Evolutionary conservation across 495 filamentous ascomycete species (phyloP), one percentile per base, ranked within the genome.

Genomic region (Annulohypoxylon maeteangense): DNA sequence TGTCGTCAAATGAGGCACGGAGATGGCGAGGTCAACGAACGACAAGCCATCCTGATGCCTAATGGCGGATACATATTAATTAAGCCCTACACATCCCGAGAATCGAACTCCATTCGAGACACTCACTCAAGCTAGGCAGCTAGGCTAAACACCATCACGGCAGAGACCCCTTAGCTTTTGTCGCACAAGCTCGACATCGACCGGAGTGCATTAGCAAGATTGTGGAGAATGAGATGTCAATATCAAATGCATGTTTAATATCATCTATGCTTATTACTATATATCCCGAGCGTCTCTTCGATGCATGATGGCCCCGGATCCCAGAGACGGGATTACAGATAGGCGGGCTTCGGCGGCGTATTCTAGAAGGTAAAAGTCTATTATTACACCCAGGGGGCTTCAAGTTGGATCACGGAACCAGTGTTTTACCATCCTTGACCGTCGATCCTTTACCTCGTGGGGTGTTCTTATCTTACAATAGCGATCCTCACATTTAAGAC

Each of bases 381-480:
- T 62, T 27, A 22, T 50, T 59, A 40, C 20, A 25, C 18, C 36
- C 60, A 54, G 62, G 70, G 65, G 70, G 36, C 47, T 71, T 54
- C 63, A 40, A 29, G 59, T 55, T 50, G 27, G 65, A 68, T 65
- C 64, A 63, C 57, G 64, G 70, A 68, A 65, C 55, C 47, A 23
- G 44, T 55, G 65, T 73, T 73, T 73, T 73, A 69, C 20, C 57
- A 73, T 62, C 70, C 70, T 62, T 69, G 70, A 58, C 14, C 22
- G 70, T 45, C 62, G 65, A 73, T 66, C 62, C 40, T 36, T 56
- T 65, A 10, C 60, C 60, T 58, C 34, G 58, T 47, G 44, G 45
- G 70, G 40, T 55, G 32, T 10, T 54, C n/a, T 57, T 56, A 62
- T 65, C 53, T 65, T 32, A 58, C 48, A 36, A 22, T 55, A 25